These are phyloP conservation scores for Leccinellum rugosiceps DNA, from an alignment of 768 basidiomycete genomes.

Conservation along the genomic window DNA sequence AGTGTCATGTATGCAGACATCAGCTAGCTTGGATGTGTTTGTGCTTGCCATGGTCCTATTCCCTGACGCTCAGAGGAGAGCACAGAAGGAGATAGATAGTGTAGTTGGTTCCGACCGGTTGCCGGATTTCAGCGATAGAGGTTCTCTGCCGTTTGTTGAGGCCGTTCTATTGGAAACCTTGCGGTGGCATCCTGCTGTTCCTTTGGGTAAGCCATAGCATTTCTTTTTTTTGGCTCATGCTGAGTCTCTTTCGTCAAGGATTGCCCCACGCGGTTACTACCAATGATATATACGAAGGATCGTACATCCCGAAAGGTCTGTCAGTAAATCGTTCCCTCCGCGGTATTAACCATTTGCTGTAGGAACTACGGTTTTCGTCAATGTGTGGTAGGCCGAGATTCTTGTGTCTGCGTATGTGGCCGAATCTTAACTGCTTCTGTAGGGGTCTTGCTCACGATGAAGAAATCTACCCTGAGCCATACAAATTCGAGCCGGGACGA, in stretches of 20 bases:
- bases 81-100: conserved; percentile 24
- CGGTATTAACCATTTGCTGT: neutral
- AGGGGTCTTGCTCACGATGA: conserved; percentile 41
- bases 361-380: conserved; percentile 22
- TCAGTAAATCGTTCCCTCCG: neutral
- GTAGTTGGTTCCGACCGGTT: conserved; percentile 20
- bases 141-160: conserved; percentile 24
- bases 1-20: conserved; percentile 13
- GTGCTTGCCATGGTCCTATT: conserved; percentile 29
- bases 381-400: conserved; percentile 18
- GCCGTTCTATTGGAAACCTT: conserved; percentile 22
- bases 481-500: conserved; percentile 40
- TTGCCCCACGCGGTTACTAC: conserved; percentile 20
- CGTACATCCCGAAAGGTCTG: conserved; percentile 24
- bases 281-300: conserved; percentile 25
- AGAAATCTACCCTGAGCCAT: conserved; percentile 37
- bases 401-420: neutral
- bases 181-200: conserved; percentile 22
- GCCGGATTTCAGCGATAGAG: conserved; percentile 22
- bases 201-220: conserved; percentile 18
- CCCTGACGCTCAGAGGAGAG: conserved; percentile 22
- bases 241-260: conserved; percentile 12
- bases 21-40: conserved; percentile 18
- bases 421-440: neutral
- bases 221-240: neutral